Conservation (phyloP, 345 rosid species). For the Kandelia obovata region DNA sequence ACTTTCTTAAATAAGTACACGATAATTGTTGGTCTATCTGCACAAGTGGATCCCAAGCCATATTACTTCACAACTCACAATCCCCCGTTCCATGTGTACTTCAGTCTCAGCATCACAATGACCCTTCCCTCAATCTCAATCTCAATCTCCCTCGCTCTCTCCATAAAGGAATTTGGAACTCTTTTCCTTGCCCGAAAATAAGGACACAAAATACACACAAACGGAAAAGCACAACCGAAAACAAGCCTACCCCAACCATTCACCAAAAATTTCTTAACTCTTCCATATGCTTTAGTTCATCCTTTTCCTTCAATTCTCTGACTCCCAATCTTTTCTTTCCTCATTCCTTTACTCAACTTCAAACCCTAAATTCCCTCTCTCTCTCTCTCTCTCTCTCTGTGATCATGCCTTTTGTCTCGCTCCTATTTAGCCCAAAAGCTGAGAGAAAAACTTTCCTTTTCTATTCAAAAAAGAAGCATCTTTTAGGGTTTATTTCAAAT, state of each 20-base stretch:
- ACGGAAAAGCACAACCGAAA: no score
- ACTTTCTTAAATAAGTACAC: no score
- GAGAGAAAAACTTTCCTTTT: background rate
- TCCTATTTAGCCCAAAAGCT: background rate
- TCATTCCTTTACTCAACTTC: conserved; percentile 2
- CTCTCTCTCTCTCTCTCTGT: background rate
- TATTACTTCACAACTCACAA: no score
- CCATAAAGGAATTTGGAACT: no score
- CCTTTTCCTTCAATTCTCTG: background rate
- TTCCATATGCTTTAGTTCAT: background rate
- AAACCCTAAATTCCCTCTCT: conserved; percentile 11
- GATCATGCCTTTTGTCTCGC: conserved; percentile 16
- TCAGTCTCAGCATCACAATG: no score
- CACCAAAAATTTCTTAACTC: no score
- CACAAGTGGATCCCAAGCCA: no score
- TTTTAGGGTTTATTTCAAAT: conserved; percentile 14
- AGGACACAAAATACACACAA: background rate
- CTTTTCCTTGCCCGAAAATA: background rate
- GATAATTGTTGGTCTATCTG: no score
- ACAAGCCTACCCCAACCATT: no score
- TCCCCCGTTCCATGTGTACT: no score
- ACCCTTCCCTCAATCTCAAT: no score
- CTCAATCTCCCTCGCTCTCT: no score
- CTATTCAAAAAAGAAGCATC: background rate
- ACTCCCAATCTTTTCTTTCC: background rate